Percentiles rank a stretch among this genome's conserved stretches.
Evolutionary conservation across 2,329 filamentous ascomycete species (phyloP).

Genomic region (Myriosclerotinia scirpicola): DNA sequence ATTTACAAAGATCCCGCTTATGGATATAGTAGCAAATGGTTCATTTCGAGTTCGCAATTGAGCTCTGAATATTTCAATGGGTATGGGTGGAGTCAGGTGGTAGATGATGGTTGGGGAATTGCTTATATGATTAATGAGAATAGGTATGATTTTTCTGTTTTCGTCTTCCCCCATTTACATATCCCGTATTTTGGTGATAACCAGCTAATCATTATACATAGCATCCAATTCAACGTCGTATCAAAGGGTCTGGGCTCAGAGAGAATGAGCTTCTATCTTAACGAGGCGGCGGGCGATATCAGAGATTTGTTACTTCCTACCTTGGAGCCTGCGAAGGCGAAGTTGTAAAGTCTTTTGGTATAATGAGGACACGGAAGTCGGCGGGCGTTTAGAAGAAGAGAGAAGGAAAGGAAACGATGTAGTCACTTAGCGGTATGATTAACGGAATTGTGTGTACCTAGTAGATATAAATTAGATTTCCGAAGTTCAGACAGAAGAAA

Average conservation of each 20-base stretch:
- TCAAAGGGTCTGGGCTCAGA: slow-evolving; percentile 89
- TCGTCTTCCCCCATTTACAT: not conserved
- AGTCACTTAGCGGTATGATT: too few species aligned
- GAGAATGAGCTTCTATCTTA: slow-evolving; percentile 93
- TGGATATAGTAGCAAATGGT: slow-evolving; percentile 84
- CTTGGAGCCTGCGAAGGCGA: slow-evolving; percentile 77
- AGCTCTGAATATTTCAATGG: slow-evolving; percentile 98
- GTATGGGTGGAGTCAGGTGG: slow-evolving; percentile 97
- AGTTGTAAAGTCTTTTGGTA: slow-evolving; percentile 60
- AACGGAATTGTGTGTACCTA: too few species aligned
- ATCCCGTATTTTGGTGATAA: not conserved
- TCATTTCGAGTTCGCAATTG: slow-evolving; percentile 82
- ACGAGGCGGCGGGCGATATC: slow-evolving; percentile 88
- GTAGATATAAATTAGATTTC: too few species aligned
- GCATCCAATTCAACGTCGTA: slow-evolving; percentile 96
- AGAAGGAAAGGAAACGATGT: too few species aligned
- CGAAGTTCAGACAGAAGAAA: too few species aligned
- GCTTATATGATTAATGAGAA: slow-evolving; percentile 99
- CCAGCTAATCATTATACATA: slow-evolving; percentile 42
- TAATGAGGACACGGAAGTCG: not conserved
- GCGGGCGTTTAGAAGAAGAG: too few species aligned
- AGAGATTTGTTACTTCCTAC: slow-evolving; percentile 82
- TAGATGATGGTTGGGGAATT: slow-evolving; percentile 94
- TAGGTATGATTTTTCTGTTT: slow-evolving; percentile 54
- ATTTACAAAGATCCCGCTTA: slow-evolving; percentile 88